Base-by-base conservation (phyloP, 208 protist species). In the Trypanosoma platydactyli region DNA sequence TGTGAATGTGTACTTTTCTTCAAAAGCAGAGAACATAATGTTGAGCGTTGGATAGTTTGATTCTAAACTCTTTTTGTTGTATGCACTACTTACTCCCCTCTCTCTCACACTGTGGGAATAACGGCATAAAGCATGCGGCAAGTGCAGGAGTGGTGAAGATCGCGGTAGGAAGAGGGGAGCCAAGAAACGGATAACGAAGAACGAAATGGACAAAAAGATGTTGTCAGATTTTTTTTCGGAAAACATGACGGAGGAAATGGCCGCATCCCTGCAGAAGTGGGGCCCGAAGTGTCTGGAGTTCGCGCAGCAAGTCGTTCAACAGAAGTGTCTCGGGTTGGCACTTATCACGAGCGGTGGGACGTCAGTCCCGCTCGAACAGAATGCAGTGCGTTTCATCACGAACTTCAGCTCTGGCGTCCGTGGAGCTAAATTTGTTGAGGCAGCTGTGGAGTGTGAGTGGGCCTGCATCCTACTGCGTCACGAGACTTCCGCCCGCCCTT, bases 351-450 rank as follows among this genome's bases (percentile, higher is more conserved):
- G 86, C 59, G 89, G 89, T 18, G 86, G 86, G 41, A 95, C 89
- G 3, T 64, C 68, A 5, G 86, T 92, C 27, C 84, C 89, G 4
- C 71, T 95, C 6, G 89, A 95, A 76, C 72, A 83, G n/a, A 86
- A 92, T 58, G 76, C 89, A 18, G 89, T 95, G 20, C 89, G 89
- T 66, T 93, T 79, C 62, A 42, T 95, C 49, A 85, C 81, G 18
- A 95, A 95, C 79, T 92, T 95, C 58, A 92, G 86, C 74, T 83
- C 74, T 53, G 89, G 89, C 59, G 80, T 79, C 29, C 86, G 89
- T 46, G 89, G 89, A 13, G 89, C 89, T 12, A 73, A 49, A 46
- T 68, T 93, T 29, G 81, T 84, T 4, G 89, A 95, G 50, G 57
- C 61, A 27, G 73, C 91, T 33, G 75, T 77, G 11, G 33, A 76